Base-by-base conservation (phyloP, 2,329 filamentous ascomycete genomes). In the Fusarium sp. region DNA sequence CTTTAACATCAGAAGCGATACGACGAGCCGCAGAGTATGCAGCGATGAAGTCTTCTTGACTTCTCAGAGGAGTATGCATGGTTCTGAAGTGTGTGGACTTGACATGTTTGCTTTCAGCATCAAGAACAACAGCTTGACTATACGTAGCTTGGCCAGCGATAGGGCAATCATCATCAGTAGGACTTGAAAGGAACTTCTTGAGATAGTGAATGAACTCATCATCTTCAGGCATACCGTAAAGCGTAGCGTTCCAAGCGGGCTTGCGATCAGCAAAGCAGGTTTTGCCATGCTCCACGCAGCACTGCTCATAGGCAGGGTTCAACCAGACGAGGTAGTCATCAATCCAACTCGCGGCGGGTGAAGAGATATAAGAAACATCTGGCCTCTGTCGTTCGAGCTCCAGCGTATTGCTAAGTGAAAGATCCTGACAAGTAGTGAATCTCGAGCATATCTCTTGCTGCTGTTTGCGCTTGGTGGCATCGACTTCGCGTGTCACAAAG, bases 241-340 rank as follows among this genome's bases (percentile, higher is more conserved):
- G 86, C 0, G 93, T 95, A 53, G 94, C 92, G 76, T 97, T 98
- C 95, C 95, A 99, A 0, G 91, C 84, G 4, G 94, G 94, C 23
- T 90, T 82, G 44, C 95, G 90, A 68, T 90, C 85, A 30, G 89
- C 89, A 77, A 99, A 98, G 81, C 96, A 99, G 3, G 91, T 85
- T 74, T 90, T 84, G 48, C 89, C 89, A 53, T 89, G 78, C 65
- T 95, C 91, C 40, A 92, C 86, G 75, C 93, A 98, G 83, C 87
- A 91, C 53, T 87, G 83, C 46, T 94, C 92, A 26, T 83, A 82
- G 45, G 93, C 88, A 0, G 96, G 96, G 74, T 98, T 97, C n/a
- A 98, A 85, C 95, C 96, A 99, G 65, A 93, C 88, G 82, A 98
- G 94, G 82, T 94, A 98, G 78, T 99, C 96, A 73, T 99, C 96